Evolutionary conservation across 345 rosid genomes (phyloP), one percentile per base, ranked within the genome.

Genomic region (Eutrema yunnanense): DNA sequence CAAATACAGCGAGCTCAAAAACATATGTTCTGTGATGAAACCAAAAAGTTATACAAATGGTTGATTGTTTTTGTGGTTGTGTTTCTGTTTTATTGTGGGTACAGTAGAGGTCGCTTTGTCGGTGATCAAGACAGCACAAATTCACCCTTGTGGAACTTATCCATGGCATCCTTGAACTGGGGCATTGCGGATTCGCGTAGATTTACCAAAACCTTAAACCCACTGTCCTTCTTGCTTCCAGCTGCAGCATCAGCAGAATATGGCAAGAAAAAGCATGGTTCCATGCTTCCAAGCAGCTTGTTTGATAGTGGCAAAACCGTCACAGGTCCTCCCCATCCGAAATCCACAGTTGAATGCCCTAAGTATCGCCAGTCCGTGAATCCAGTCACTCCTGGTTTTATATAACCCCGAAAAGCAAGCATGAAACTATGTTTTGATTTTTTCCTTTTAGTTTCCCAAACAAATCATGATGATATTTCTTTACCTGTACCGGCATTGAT

Each of bases 341-440:
- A 93, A 79, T 90, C 98, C 19, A 93, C 83, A 0, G 85, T 78
- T 0, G 90, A 81, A 75, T 93, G 97, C 29, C 98, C 97, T 30
- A 93, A 69, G 72, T 93, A 87, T 72, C 97, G 78, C 98, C 97
- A 88, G 71, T 93, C 97, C 6, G 98, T 90, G 86, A 90, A 88
- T n/a, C 96, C 90, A 30, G 96, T 87, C 73, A 88, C 92, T 64
- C 82, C 81, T 77, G n/a, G 68, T 57, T 49, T 40, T 2, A 44
- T 16, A 65, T 8, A 38, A n/a, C 5, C 12, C 9, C 6, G 55
- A 48, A 75, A n/a, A n/a, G n/a, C n/a, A 55, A 30, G 19, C 57
- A 42, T 47, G 32, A 69, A 58, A 46, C 38, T 47, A 37, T 16
- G 37, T 6, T 36, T n/a, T 37, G 29, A 30, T n/a, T 6, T n/a